These are phyloP conservation scores for Fusarium sublunatum DNA, from an alignment of 2,329 filamentous ascomycete genomes.

Conservation along the genomic window DNA sequence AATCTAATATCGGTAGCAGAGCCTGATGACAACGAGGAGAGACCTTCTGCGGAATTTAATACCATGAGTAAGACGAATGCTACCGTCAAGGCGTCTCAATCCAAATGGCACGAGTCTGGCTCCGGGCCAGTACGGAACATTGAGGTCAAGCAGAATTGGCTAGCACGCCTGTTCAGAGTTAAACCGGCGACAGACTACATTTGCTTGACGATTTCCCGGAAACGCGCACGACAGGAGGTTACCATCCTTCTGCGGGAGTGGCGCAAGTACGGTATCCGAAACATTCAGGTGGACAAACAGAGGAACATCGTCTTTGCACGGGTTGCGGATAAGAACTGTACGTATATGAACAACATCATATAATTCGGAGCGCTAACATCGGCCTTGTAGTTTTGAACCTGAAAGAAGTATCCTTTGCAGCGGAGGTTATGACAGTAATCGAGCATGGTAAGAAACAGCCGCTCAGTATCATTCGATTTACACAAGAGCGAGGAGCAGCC, in stretches of 20 bases:
- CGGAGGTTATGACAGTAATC: slow-evolving; percentile 88
- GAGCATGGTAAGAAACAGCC: slow-evolving; percentile 83
- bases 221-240: slow-evolving; percentile 80
- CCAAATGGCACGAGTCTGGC: slow-evolving; percentile 51
- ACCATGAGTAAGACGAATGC: slow-evolving; percentile 35
- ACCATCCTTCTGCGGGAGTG: slow-evolving; percentile 80
- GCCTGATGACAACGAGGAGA: slow-evolving; percentile 29
- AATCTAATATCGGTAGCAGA: slow-evolving; percentile 18
- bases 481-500: slow-evolving; percentile 90
- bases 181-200: slow-evolving; percentile 82
- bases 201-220: slow-evolving; percentile 76
- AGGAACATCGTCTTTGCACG: slow-evolving; percentile 83
- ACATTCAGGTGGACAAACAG: slow-evolving; percentile 81
- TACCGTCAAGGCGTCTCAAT: slow-evolving; percentile 27
- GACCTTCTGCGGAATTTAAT: slow-evolving; percentile 24
- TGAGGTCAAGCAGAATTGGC: slow-evolving; percentile 83
- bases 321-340: slow-evolving; percentile 82
- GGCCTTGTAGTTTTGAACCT: slow-evolving; percentile 74
- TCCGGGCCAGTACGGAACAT: slow-evolving; percentile 63
- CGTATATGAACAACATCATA: slow-evolving; percentile 50
- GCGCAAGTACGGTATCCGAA: slow-evolving; percentile 82
- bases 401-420: slow-evolving; percentile 88
- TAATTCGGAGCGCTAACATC: slow-evolving; percentile 35
- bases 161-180: slow-evolving; percentile 87
- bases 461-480: slow-evolving; percentile 85